Conservation (phyloP, 2,329 filamentous ascomycete species). For the Sordariomycetes sp. region DNA sequence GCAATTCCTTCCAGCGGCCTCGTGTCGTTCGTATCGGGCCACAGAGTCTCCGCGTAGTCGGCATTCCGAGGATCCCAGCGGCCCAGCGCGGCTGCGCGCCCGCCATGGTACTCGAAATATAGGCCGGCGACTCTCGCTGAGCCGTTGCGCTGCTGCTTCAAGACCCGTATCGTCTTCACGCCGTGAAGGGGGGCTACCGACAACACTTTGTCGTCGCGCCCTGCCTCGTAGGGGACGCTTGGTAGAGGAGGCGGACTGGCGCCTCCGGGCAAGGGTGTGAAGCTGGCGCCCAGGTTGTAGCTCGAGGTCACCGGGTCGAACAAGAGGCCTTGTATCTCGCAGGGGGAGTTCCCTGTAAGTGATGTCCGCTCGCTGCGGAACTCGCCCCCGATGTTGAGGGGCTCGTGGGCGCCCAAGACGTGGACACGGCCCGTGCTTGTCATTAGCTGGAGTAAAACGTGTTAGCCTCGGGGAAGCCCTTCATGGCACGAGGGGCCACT, state of each 20-base stretch:
- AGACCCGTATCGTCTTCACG: not conserved
- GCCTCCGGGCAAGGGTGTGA: not conserved
- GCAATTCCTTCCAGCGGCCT: not conserved
- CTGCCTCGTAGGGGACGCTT: no score
- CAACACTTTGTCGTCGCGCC: not conserved
- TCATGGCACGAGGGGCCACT: not conserved
- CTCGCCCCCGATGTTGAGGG: not conserved
- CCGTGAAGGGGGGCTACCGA: not conserved
- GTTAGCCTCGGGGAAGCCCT: not conserved
- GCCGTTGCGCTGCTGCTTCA: not conserved
- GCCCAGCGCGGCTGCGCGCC: not conserved
- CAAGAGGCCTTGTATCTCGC: not conserved
- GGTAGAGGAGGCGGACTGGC: no score
- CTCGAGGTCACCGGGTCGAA: not conserved
- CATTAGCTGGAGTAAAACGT: not conserved
- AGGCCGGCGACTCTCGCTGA: no score
- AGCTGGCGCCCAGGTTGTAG: not conserved
- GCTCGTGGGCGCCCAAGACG: not conserved
- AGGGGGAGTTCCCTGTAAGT: not conserved
- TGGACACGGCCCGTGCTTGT: not conserved
- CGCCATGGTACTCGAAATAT: not conserved
- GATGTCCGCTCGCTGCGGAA: not conserved
- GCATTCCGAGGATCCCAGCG: not conserved
- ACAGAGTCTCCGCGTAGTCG: not conserved
- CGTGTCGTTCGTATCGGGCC: not conserved